Evolutionary conservation across 2,329 filamentous ascomycete species (phyloP).

Genomic region (Penicillium sp.): DNA sequence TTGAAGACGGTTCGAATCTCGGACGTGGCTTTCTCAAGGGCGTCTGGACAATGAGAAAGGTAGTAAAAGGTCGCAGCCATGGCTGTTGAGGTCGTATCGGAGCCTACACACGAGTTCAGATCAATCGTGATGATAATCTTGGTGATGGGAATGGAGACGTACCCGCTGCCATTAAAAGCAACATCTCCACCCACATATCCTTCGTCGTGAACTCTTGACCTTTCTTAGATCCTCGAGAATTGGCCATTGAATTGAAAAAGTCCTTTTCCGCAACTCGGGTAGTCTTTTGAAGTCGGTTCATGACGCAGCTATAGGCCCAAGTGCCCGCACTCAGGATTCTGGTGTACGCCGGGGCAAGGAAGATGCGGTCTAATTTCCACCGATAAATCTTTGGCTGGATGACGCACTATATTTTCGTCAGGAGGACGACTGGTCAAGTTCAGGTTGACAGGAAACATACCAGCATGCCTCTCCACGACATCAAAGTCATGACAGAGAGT

Average conservation of each 20-base stretch:
- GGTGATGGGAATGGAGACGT: too few relatives aligned
- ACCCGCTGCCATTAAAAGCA: constrained; percentile 4
- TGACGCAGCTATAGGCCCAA: background rate
- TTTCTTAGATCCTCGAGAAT: constrained; percentile 1
- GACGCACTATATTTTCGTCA: constrained; percentile 1
- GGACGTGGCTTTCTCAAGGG: background rate
- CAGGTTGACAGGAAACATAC: background rate
- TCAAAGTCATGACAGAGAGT: background rate
- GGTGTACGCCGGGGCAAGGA: constrained; percentile 1
- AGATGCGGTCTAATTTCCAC: constrained; percentile 3
- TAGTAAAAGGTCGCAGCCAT: constrained; percentile 6
- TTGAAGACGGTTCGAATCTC: constrained; percentile 4
- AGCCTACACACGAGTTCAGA: background rate
- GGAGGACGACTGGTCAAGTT: background rate
- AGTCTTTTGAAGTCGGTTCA: background rate
- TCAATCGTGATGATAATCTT: too few relatives aligned
- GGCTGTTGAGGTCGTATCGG: constrained; percentile 5
- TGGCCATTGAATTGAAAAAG: constrained; percentile 2
- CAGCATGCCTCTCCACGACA: background rate
- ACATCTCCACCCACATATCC: constrained; percentile 3
- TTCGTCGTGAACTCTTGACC: background rate
- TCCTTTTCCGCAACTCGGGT: background rate
- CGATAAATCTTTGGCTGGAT: constrained; percentile 2
- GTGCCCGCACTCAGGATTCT: background rate
- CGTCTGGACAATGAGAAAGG: constrained; percentile 2